Evolutionary conservation across 116 monocot genomes (phyloP), one percentile per base, ranked within the genome.

Genomic region (Cymodocea nodosa): DNA sequence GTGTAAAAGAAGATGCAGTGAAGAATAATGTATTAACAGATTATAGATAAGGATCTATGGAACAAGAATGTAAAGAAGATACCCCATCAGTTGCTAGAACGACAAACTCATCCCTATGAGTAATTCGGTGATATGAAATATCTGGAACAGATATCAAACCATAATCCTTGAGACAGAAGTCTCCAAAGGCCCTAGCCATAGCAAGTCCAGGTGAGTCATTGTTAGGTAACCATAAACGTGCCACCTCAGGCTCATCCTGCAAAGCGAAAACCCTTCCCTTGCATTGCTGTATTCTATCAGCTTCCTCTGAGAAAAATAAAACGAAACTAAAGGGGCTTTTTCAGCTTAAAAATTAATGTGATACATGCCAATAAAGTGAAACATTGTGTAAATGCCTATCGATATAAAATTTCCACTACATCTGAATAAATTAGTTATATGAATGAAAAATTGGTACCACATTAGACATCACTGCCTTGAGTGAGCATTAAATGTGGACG

Each of bases 111-210:
- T 88, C 88, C 60, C 71, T 84, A 51, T 77, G 73, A 23, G 79
- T 84, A 56, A 88, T 79, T 55, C 13, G 82, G 23, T 79, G 84
- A 70, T 82, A 88, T 20, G 88, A 79, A 55, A 88, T 73, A 60
- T 88, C 88, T 10, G 88, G 88, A 62, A 88, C 77, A 52, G 84
- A 84, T 62, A 88, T 88, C 68, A 88, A 75, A 22, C 88, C 88
- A 75, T 84, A 88, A 67, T 88, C 88, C 70, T 88, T 88, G 58
- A 88, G 77, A 68, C 88, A 88, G 64, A 84, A 88, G 70, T 88
- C 88, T 22, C 88, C 88, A 75, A 88, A 88, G 54, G 88, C 88
- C 68, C 84, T 77, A 50, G 88, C 88, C 88, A 88, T 88, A 25
- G 88, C 88, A 62, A 88, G 72, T 5, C 88, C 88, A 68, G 88